phyloP scores from a whole-genome alignment of 2,329 filamentous ascomycete genomes.

The Pyrenochaeta sp. region DNA sequence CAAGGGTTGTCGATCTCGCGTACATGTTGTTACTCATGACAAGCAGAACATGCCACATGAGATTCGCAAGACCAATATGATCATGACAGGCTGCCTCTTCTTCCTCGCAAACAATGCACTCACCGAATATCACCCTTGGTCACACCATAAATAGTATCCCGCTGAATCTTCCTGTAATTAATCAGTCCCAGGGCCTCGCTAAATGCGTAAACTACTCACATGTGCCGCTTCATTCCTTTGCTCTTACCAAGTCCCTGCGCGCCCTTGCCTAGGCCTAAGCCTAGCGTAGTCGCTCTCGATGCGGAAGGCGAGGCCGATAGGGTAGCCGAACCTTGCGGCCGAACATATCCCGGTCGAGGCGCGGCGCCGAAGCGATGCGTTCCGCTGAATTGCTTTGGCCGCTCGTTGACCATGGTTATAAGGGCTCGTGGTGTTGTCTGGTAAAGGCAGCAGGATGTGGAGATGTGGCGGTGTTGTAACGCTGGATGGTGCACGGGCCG shows the following conservation, averaged over 20 bases:
- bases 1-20: too few relatives aligned
- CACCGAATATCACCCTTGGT: conserved; percentile 49
- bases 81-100: not conserved
- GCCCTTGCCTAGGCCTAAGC: conserved; percentile 32
- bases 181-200: conserved; percentile 12
- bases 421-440: conserved; percentile 4
- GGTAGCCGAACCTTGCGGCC: conserved; percentile 1
- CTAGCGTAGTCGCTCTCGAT: conserved; percentile 21
- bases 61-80: too few relatives aligned
- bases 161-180: conserved; percentile 36
- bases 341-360: conserved; percentile 6
- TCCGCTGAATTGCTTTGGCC: conserved; percentile 16
- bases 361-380: conserved; percentile 14
- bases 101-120: conserved; percentile 9
- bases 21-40: not conserved
- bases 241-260: conserved; percentile 24
- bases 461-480: not conserved
- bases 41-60: not conserved
- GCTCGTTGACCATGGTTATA: conserved; percentile 19
- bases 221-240: conserved; percentile 32
- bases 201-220: conserved; percentile 20
- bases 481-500: not conserved
- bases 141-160: conserved; percentile 45
- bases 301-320: not conserved
- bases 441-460: not conserved